A percentile compares a stretch with the other conserved stretches of the same genome.
Evolutionary conservation across 805 yeast species (phyloP).

Genomic region (Citeromyces nyonsensis): DNA sequence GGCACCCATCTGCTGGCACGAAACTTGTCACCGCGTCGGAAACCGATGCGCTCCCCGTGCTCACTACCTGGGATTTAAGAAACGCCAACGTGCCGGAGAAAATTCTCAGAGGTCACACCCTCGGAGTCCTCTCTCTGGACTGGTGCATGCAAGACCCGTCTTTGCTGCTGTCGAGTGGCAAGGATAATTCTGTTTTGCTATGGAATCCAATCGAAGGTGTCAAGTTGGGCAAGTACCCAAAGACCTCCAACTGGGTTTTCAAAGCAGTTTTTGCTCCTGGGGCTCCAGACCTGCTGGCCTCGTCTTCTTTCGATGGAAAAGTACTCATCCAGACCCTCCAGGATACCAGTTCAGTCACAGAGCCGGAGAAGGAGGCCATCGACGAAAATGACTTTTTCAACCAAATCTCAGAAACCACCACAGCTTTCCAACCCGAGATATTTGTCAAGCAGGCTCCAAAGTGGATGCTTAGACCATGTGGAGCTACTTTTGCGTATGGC

Average conservation of each 20-base stretch:
- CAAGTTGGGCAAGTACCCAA: constrained; percentile 75
- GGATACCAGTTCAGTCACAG: constrained; percentile 54
- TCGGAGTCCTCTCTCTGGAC: constrained; percentile 81
- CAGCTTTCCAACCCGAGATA: constrained; percentile 53
- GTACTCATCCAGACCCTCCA: constrained; percentile 75
- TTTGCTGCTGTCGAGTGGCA: constrained; percentile 78
- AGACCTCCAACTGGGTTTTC: constrained; percentile 89
- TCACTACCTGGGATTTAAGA: constrained; percentile 87
- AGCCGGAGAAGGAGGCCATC: constrained; percentile 22
- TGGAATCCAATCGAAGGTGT: constrained; percentile 81
- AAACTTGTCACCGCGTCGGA: constrained; percentile 80
- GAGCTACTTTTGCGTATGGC: constrained; percentile 86
- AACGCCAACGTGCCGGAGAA: constrained; percentile 84
- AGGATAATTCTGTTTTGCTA: constrained; percentile 72
- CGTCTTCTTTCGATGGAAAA: constrained; percentile 79
- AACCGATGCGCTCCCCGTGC: constrained; percentile 63
- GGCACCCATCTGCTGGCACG: constrained; percentile 91
- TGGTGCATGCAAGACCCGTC: constrained; percentile 83
- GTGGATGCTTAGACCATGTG: constrained; percentile 68
- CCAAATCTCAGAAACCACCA: constrained; percentile 48
- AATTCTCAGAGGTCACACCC: constrained; percentile 63
- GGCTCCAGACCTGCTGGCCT: constrained; percentile 81
- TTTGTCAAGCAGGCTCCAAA: constrained; percentile 69
- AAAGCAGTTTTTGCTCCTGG: constrained; percentile 77
- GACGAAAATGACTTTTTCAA: constrained; percentile 80